Evolutionary conservation across 176 grass and related monocot genomes (phyloP), one percentile per base, ranked within the genome.

Genomic region (Cenchrus americanus): DNA sequence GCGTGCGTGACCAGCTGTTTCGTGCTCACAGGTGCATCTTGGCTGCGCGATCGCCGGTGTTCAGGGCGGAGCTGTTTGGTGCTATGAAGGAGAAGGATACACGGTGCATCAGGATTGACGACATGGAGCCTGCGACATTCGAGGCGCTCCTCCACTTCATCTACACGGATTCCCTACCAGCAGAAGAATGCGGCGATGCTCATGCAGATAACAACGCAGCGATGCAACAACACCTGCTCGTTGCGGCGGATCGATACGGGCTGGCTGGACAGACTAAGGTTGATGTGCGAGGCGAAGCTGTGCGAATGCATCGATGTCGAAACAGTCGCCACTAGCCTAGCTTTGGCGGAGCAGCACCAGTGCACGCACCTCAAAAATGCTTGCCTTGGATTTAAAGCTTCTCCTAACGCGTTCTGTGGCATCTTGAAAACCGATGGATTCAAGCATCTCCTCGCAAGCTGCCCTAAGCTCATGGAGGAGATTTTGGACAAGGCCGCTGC

Each of bases 341-440:
- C 14, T 37, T 55, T 90, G 26, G 84, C 88, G 3, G 79, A 79
- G 51, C 88, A 86, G 4, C 84, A 83, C 14, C 32, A 44, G 19
- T 90, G 83, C 50, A 4, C 1, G 14, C 50, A 68, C 3, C 80
- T 83, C 1, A 78, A 44, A 17, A 1, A 71, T 4, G 60, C 41
- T 22, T 90, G 88, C 58, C 9, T 83, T 11, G 19, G 37, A 12
- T 77, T 89, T 18, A 40, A 81, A 19, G 40, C 79, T 18, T 75
- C 69, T 0, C 27, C 0, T 6, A 6, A 64, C 0, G 12, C 24
- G 21, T 23, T 71, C 5, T 15, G 46, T 10, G 15, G 0, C 4
- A 61, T 81, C 61, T 49, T 37, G 59, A 0, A 18, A 47, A 76
- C 69, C 0, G 52, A 82, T 34, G 78, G 71, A 8, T 87, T 87